These are phyloP conservation scores for Aspergillus aculeatinus DNA, from an alignment of 2,329 filamentous ascomycete genomes.

Conservation along the genomic window DNA sequence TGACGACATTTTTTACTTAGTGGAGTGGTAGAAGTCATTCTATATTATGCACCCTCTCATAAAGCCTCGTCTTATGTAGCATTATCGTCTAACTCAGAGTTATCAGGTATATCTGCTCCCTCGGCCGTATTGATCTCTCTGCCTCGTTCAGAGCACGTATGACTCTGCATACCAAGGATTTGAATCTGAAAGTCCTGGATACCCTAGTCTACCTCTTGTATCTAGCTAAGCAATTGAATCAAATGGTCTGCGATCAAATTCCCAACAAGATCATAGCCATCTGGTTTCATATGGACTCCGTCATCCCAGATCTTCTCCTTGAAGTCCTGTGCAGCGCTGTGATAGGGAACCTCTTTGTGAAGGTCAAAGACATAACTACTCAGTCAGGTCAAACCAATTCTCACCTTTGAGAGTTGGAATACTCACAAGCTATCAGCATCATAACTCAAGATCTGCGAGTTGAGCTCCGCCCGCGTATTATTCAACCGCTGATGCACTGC, in stretches of 20 bases:
- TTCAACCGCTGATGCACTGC: slow-evolving; percentile 30
- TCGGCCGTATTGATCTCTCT: too few species aligned
- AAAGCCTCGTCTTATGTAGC: too few species aligned
- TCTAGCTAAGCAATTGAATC: slow-evolving; percentile 26
- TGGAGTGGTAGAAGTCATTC: too few species aligned
- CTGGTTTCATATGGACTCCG: slow-evolving; percentile 57
- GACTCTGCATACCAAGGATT: too few species aligned
- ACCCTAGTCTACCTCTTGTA: too few species aligned
- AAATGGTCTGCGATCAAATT: slow-evolving; percentile 56
- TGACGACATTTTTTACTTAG: too few species aligned
- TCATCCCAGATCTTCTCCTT: slow-evolving; percentile 60
- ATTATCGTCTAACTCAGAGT: too few species aligned
- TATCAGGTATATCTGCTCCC: too few species aligned
- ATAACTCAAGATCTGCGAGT: slow-evolving; percentile 54
- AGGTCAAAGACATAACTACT: slow-evolving; percentile 60
- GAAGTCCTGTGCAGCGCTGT: slow-evolving; percentile 48
- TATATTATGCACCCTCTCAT: too few species aligned
- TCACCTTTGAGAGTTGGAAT: background rate
- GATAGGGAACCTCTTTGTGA: slow-evolving; percentile 55
- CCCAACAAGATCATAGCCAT: slow-evolving; percentile 64
- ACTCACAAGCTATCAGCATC: slow-evolving; percentile 55
- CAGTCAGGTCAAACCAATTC: background rate
- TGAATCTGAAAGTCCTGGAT: background rate
- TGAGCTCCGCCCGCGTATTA: slow-evolving; percentile 48
- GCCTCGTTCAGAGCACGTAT: too few species aligned